Conservation (phyloP, 208 protist genomes). For the Trypanosoma brucei region DNA sequence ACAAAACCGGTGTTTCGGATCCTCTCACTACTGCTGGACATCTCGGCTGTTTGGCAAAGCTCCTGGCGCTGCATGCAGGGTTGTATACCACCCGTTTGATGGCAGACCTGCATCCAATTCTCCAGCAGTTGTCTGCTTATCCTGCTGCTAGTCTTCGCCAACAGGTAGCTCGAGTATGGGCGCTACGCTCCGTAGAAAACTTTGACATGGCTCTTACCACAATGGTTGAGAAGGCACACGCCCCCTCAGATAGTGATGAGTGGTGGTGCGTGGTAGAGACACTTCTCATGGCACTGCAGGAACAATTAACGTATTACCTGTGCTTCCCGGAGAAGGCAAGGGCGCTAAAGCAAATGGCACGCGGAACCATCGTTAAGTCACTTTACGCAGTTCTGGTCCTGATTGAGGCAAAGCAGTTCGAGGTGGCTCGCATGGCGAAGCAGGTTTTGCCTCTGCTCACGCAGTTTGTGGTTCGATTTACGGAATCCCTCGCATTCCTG, state of each 20-base stretch:
- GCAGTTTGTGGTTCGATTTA: constrained; percentile 57
- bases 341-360: neutral
- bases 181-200: constrained; percentile 35
- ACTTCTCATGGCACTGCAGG: constrained; percentile 77
- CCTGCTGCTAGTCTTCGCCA: constrained; percentile 73
- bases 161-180: constrained; percentile 60
- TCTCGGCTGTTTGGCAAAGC: constrained; percentile 10
- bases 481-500: constrained; percentile 30
- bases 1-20: neutral
- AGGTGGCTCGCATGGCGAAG: constrained; percentile 59
- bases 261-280: constrained; percentile 70
- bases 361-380: constrained; percentile 2
- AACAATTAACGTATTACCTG: constrained; percentile 50
- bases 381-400: constrained; percentile 17
- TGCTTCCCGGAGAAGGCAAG: neutral
- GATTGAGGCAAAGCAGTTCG: constrained; percentile 37
- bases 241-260: constrained; percentile 7
- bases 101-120: constrained; percentile 14
- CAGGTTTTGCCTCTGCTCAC: constrained; percentile 68
- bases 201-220: constrained; percentile 33
- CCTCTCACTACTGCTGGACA: constrained; percentile 9
- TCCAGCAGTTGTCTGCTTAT: constrained; percentile 46
- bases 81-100: constrained; percentile 1
- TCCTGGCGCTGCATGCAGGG: neutral
- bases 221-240: constrained; percentile 13